A percentile compares a stretch with the other conserved stretches of the same genome.
Evolutionary conservation across 768 basidiomycete genomes (phyloP).

Genomic region (Butyriboletus loyo): DNA sequence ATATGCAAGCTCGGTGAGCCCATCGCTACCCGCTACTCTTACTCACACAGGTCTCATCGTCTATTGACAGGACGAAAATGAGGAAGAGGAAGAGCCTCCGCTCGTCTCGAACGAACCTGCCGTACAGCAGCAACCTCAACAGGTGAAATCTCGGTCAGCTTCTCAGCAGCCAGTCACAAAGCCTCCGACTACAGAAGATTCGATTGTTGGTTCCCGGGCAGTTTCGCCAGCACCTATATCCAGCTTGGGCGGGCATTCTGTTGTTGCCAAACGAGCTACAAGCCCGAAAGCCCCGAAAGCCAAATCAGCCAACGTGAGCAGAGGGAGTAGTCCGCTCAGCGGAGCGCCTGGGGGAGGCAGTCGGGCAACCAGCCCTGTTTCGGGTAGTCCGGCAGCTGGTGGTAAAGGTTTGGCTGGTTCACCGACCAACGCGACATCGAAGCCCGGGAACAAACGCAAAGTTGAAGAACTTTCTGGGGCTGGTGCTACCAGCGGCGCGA

Average conservation of each 20-base stretch:
- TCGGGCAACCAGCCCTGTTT: slow-evolving; percentile 50
- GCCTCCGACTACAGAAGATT: slow-evolving; percentile 28
- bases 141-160: slow-evolving; percentile 43
- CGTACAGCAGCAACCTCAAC: slow-evolving; percentile 40
- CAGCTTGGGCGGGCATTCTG: slow-evolving; percentile 68
- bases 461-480: slow-evolving; percentile 38
- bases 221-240: slow-evolving; percentile 51
- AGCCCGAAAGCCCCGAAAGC: slow-evolving; percentile 71
- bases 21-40: neutral
- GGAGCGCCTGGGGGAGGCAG: slow-evolving; percentile 40
- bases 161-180: slow-evolving; percentile 38
- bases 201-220: slow-evolving; percentile 46
- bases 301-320: slow-evolving; percentile 44
- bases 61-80: slow-evolving; percentile 57
- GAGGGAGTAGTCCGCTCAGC: slow-evolving; percentile 57
- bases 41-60: neutral
- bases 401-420: slow-evolving; percentile 23
- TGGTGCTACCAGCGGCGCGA: slow-evolving; percentile 4
- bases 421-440: slow-evolving; percentile 34
- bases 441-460: slow-evolving; percentile 59
- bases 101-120: slow-evolving; percentile 42
- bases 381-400: slow-evolving; percentile 32
- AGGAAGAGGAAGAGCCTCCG: slow-evolving; percentile 66
- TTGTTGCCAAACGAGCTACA: slow-evolving; percentile 81
- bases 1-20: slow-evolving; percentile 71